Base-by-base conservation (phyloP, 495 filamentous ascomycete species). In the Tirmania nivea region DNA sequence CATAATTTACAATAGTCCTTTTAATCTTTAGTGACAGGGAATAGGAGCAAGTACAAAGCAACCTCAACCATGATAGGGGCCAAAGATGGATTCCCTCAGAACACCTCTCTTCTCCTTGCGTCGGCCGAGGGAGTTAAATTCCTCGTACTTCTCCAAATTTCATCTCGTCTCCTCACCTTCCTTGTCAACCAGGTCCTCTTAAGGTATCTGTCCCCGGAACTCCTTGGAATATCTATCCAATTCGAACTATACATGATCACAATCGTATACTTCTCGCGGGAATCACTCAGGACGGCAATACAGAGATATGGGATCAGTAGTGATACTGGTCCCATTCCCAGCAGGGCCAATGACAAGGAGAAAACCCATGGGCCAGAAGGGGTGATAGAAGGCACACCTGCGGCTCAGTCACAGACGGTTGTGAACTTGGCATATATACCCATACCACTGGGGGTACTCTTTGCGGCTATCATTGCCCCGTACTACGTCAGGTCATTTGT, bases 201-300 rank as follows among this genome's bases (percentile, higher is more conserved):
- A 5, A 85, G 87, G 37, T 86, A 79, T 60, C 69, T 96, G 19
- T 89, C 86, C 0, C 88, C 90, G 0, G 74, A 81, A 45, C 71
- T 87, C 0, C 73, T 96, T 1, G 90, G 87, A 4, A 72, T 90
- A 31, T 83, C 87, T 1, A 77, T 86, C 3, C 92, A 94, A 64
- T 75, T 96, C 4, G 90, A 99, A 56, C 76, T 96, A 1, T 94
- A 83, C 66, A 84, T 84, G 54, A 79, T 88, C 34, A 81, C 84
- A 2, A 79, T 92, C 10, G 71, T 96, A 2, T 94, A 86, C 65
- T 96, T 96, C 58, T 83, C 90, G 0, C 73, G 90, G 34, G 90
- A 99, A 67, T 84, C 80, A 53, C 69, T 96, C 45, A 76, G 90
- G 16, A 78, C 86, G 20, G 86, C 87, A 3, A 74, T 93, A 36